Evolutionary conservation across 257 asterid species (phyloP), one percentile per base, ranked within the genome.

Genomic region (Schizonepeta tenuifolia): DNA sequence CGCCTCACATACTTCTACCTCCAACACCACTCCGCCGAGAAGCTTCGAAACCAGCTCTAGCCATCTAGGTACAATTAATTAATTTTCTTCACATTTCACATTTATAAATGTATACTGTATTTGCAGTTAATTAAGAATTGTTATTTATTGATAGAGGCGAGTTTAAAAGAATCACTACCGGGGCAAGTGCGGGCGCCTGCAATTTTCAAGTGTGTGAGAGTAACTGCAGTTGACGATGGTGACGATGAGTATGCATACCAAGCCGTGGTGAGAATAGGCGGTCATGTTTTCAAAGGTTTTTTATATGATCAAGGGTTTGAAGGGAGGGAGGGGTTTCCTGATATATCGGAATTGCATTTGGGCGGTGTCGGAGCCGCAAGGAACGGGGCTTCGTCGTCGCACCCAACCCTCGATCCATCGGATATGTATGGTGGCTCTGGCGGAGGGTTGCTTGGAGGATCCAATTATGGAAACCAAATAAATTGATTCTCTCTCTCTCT

Each of bases 211-310:
- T 90, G 95, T 47, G 95, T 90, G 6, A 72, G 86, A 59, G 95
- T 90, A 17, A 88, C 93, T 0, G 79, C 96, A 0, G 26, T 90
- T 0, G 96, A 90, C 7, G 96, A 87, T 9, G 96, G 93, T 0
- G 95, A 90, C 0, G 93, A 88, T 38, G 96, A 90, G 70, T 90
- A 72, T 68, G 96, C 96, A 12, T 90, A 88, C 31, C 95, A 90
- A 35, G 96, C 95, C 0, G 79, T 81, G 2, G 95, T 88, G 3
- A 82, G 77, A 65, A 88, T 90, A n/a, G 95, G 95, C 2, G 96
- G 96, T 15, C 96, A 86, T 74, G 85, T 88, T 31, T 90, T 90
- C 89, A 88, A 90, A 74, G 96, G 96, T 1, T 87, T 88, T 60
- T 74, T 90, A 0, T 90, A 88, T 9, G 93, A 90, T 81, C 93